A percentile compares a stretch with the other conserved stretches of the same genome.
phyloP scores from a whole-genome alignment of 2,329 filamentous ascomycete species.

The Calonectria pseudoreteaudii region DNA sequence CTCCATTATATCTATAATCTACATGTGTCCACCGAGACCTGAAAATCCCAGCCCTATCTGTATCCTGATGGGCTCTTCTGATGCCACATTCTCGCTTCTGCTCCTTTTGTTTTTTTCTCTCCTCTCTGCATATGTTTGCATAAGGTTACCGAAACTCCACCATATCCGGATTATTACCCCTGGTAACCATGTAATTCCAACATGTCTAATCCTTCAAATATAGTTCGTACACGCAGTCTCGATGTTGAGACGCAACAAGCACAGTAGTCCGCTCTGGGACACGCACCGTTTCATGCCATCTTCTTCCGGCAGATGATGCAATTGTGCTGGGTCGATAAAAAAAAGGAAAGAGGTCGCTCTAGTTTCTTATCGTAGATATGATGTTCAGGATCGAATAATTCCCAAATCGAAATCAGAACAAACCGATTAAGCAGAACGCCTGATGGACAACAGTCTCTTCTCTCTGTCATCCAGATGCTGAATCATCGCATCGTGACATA shows the following conservation, averaged over 20 bases:
- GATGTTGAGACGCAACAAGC: conserved; percentile 40
- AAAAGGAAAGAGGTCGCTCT: conserved; percentile 11
- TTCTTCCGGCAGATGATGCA: conserved; percentile 6
- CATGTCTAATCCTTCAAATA: conserved; percentile 45
- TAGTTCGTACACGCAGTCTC: conserved; percentile 48
- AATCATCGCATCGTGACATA: conserved; percentile 43
- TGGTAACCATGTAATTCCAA: conserved; percentile 42
- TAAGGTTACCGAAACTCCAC: conserved; percentile 34
- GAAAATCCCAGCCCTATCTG: conserved; percentile 26
- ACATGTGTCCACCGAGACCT: conserved; percentile 36
- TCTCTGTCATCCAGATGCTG: conserved; percentile 41
- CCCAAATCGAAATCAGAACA: conserved; percentile 30
- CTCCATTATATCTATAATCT: conserved; percentile 42
- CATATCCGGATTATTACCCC: conserved; percentile 41
- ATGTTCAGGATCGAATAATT: conserved; percentile 22
- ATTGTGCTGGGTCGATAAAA: conserved; percentile 26
- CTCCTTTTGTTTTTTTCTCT: conserved; percentile 25
- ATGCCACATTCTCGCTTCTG: conserved; percentile 25
- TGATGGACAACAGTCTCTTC: conserved; percentile 31
- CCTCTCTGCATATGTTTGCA: conserved; percentile 35
- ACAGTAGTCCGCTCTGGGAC: conserved; percentile 21
- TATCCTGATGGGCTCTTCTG: conserved; percentile 25
- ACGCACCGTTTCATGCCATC: conserved; percentile 20
- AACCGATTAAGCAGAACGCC: conserved; percentile 40
- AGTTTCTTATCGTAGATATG: conserved; percentile 27